A percentile compares a stretch with the other conserved stretches of the same genome.
These are phyloP conservation scores for Ichthyophthirius multifiliis DNA, from an alignment of 169 alveolate genomes.

Conservation along the genomic window DNA sequence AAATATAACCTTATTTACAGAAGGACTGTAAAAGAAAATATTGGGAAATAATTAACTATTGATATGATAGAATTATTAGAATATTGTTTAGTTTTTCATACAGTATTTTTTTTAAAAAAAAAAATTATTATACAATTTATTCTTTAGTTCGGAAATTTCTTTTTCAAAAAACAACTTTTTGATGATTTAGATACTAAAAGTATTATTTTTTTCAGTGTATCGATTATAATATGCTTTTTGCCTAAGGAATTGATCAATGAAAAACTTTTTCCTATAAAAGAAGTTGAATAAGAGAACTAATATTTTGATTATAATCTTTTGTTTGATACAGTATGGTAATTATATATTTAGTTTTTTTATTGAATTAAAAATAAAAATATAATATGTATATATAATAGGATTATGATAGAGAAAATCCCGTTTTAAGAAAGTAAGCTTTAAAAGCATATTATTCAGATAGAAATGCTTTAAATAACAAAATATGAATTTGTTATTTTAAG, in stretches of 20 bases:
- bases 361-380: too few relatives aligned
- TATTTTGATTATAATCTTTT: slow-evolving; percentile 20
- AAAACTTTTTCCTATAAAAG: not conserved
- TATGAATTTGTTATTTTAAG: too few relatives aligned
- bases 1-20: slow-evolving; percentile 27
- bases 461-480: too few relatives aligned
- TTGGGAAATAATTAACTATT: slow-evolving; percentile 17
- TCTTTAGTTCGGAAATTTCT: slow-evolving; percentile 12
- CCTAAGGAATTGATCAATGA: slow-evolving; percentile 22
- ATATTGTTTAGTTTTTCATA: not conserved
- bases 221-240: not conserved
- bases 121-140: too few relatives aligned
- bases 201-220: not conserved
- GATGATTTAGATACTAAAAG: not conserved
- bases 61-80: slow-evolving; percentile 29
- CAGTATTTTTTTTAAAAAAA: too few relatives aligned
- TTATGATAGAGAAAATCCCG: slow-evolving; percentile 44
- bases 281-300: slow-evolving; percentile 9
- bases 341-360: too few relatives aligned
- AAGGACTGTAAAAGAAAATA: slow-evolving; percentile 38
- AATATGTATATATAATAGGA: too few relatives aligned
- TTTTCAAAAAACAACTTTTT: not conserved
- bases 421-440: slow-evolving; percentile 22
- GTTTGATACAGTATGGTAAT: not conserved
- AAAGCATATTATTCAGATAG: not conserved